These are phyloP conservation scores for Fusarium nelsonii DNA, from an alignment of 2,329 filamentous ascomycete species.

Conservation along the genomic window DNA sequence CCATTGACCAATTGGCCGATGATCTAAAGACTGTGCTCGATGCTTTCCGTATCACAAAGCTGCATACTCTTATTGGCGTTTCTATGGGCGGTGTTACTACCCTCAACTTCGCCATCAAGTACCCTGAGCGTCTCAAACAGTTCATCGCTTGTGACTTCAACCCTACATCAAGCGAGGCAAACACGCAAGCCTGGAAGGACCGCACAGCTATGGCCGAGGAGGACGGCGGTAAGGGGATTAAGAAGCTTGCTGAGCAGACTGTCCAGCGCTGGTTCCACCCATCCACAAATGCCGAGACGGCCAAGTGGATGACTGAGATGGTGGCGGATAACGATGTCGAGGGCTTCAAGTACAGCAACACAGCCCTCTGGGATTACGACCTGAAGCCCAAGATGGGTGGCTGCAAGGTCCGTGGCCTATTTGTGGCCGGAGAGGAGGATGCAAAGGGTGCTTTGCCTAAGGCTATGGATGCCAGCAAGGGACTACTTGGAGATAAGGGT, in stretches of 20 bases:
- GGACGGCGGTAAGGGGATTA: constrained; percentile 69
- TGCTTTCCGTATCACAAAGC: constrained; percentile 74
- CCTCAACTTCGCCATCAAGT: constrained; percentile 76
- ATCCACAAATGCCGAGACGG: constrained; percentile 60
- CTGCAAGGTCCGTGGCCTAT: constrained; percentile 70
- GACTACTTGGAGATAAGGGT: constrained; percentile 64
- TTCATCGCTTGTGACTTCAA: constrained; percentile 87
- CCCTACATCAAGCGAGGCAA: constrained; percentile 75
- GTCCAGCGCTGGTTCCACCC: constrained; percentile 84
- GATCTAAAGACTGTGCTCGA: constrained; percentile 76
- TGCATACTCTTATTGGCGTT: constrained; percentile 79
- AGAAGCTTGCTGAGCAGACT: constrained; percentile 75
- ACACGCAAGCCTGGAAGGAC: constrained; percentile 83
- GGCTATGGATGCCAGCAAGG: constrained; percentile 82
- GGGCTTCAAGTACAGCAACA: constrained; percentile 76
- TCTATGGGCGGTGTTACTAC: constrained; percentile 85
- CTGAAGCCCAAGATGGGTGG: constrained; percentile 67
- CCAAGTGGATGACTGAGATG: constrained; percentile 73
- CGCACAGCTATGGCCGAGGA: constrained; percentile 75
- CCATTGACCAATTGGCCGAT: constrained; percentile 73
- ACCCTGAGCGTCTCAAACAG: constrained; percentile 68
- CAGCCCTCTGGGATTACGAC: constrained; percentile 79
- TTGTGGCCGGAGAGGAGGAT: constrained; percentile 80
- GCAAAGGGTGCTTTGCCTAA: constrained; percentile 77
- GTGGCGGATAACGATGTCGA: constrained; percentile 76